phyloP scores from a whole-genome alignment of 2,329 filamentous ascomycete genomes.

The Trichoderma arundinaceum region DNA sequence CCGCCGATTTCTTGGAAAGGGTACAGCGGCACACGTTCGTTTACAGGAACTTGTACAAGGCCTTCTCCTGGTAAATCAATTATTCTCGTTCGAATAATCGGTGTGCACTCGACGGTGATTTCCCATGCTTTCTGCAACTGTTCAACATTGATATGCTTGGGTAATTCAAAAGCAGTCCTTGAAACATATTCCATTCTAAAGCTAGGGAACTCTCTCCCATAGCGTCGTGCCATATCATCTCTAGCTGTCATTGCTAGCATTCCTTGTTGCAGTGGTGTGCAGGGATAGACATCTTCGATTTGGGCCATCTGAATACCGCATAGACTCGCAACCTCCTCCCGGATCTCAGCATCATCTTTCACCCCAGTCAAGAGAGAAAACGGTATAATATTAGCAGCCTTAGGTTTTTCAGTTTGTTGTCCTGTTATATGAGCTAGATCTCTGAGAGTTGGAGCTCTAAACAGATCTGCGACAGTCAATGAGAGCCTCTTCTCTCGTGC shows the following conservation, averaged over 20 bases:
- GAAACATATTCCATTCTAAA: constrained; percentile 17
- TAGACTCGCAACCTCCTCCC: not conserved
- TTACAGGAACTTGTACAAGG: constrained; percentile 6
- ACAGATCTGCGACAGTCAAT: constrained; percentile 25
- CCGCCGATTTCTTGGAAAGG: constrained; percentile 1
- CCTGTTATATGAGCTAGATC: not conserved
- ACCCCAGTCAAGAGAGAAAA: not conserved
- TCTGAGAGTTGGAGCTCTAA: not conserved
- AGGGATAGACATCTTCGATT: constrained; percentile 23
- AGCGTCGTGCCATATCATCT: not conserved
- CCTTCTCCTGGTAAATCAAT: constrained; percentile 5
- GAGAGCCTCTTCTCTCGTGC: constrained; percentile 8
- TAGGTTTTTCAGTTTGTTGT: not conserved
- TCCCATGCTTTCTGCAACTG: constrained; percentile 18
- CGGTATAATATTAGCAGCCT: not conserved
- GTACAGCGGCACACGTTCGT: not conserved
- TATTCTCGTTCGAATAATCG: constrained; percentile 27
- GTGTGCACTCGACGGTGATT: not conserved
- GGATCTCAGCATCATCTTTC: not conserved
- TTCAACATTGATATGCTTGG: not conserved
- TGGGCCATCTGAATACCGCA: constrained; percentile 1
- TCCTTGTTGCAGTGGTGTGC: constrained; percentile 27
- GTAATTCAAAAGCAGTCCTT: constrained; percentile 3
- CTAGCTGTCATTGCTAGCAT: constrained; percentile 9
- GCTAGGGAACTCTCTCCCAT: too few species aligned